Base-by-base conservation (phyloP, 78 protist genomes). In the Diacronema lutheri region DNA sequence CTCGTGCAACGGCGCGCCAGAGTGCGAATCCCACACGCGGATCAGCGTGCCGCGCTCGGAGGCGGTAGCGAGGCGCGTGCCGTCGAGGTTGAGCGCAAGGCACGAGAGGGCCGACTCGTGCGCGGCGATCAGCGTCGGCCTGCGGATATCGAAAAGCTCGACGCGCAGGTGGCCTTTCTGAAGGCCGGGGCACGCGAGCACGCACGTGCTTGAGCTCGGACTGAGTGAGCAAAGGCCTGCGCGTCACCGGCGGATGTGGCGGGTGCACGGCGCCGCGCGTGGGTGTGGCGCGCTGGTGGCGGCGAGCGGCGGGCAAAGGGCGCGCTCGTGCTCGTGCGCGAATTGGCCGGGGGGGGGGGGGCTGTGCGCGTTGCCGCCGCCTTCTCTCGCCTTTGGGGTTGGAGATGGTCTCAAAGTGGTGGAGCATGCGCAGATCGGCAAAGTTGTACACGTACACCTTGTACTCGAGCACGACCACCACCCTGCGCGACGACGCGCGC, bases 21-120 rank as follows among this genome's bases (percentile, higher is more conserved):
- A 87, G 25, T 58, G 62, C 13, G 97, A 88, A 87, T 97, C 98
- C 73, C 89, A 96, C 29, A 96, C 88, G 79, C 98, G 93, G n/a
- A 97, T 88, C 25, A 96, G 83, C 1, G 99, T 96, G n/a, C 99
- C 99, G 78, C 91, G 92, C 86, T 95, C 98, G 12, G 96, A 93
- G 5, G 98, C 95, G 0, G 99, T 94, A 72, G 97, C 99, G 31
- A 97, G 69, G 9, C 86, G 79, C 7, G 96, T 88, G 61, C 99
- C 99, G 86, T 97, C 96, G 35, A 66, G 66, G 82, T 88, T 92
- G 85, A 95, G 73, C 13, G 96, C 94, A 64, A 97, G 73, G 78
- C 77, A 81, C 21, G 89, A 38, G 16, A 96, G 88, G 23, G 93
- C 77, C 19, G 91, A 55, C 62, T 91, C 93, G 76, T 95, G 97